Conservation (phyloP, 2,329 filamentous ascomycete species). For the Mollisia scopiformis region DNA sequence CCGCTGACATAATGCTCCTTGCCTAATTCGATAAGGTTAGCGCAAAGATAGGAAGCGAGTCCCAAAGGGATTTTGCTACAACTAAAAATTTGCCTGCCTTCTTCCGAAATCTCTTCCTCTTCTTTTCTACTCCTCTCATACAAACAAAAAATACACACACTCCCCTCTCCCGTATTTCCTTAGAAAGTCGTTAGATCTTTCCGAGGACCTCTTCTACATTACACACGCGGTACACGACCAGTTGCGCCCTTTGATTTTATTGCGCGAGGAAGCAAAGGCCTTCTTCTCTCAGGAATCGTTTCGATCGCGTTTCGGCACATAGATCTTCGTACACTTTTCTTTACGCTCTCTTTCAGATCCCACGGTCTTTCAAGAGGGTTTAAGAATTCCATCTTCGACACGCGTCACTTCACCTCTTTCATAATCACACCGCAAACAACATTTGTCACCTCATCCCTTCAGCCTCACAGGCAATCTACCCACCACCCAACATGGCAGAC, state of each 20-base stretch:
- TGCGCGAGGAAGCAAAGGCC: slow-evolving; percentile 20
- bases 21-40: background rate
- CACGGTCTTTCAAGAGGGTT: slow-evolving; percentile 29
- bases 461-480: slow-evolving; percentile 15
- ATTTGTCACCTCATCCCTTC: slow-evolving; percentile 16
- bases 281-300: slow-evolving; percentile 33
- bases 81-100: slow-evolving; percentile 36
- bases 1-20: background rate
- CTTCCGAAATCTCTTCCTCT: slow-evolving; percentile 28
- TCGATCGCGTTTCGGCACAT: slow-evolving; percentile 36
- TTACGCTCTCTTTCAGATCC: slow-evolving; percentile 30
- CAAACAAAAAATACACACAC: slow-evolving; percentile 18
- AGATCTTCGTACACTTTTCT: slow-evolving; percentile 28
- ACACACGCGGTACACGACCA: background rate
- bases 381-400: slow-evolving; percentile 9
- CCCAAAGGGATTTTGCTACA: slow-evolving; percentile 11
- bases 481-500: slow-evolving; percentile 69
- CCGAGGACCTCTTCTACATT: slow-evolving; percentile 40
- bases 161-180: slow-evolving; percentile 39
- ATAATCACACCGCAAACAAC: background rate
- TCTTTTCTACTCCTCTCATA: slow-evolving; percentile 15
- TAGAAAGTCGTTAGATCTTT: slow-evolving; percentile 45
- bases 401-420: background rate
- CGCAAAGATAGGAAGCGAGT: background rate
- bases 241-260: slow-evolving; percentile 12